A percentile compares a stretch with the other conserved stretches of the same genome.
These are phyloP conservation scores for Aspergillus latus DNA, from an alignment of 2,329 filamentous ascomycete genomes.

Conservation along the genomic window DNA sequence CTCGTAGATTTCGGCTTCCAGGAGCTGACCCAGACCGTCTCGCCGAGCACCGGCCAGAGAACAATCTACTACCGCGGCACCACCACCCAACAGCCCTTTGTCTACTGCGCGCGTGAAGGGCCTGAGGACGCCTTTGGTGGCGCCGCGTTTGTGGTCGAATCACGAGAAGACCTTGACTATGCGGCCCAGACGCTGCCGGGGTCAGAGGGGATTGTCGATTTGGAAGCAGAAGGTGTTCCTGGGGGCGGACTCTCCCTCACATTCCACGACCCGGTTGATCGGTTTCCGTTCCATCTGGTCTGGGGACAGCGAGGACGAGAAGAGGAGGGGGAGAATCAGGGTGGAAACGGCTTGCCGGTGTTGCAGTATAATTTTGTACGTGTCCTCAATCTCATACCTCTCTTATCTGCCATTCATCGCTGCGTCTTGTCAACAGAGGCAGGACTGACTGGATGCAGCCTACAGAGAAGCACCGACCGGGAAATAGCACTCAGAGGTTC, in stretches of 20 bases:
- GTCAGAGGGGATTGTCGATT: constrained; percentile 27
- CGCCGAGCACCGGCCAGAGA: not conserved
- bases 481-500: constrained; percentile 17
- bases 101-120: constrained; percentile 23
- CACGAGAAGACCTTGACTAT: constrained; percentile 45
- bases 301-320: constrained; percentile 33
- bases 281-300: constrained; percentile 42
- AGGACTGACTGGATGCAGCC: not conserved
- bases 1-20: not conserved
- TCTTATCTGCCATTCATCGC: constrained; percentile 4
- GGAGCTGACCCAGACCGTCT: not conserved
- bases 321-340: constrained; percentile 12
- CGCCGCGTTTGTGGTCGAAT: constrained; percentile 46
- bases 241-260: constrained; percentile 41
- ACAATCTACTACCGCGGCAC: not conserved
- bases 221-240: constrained; percentile 36
- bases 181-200: constrained; percentile 25
- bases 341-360: not conserved
- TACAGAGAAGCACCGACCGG: not conserved
- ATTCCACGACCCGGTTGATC: constrained; percentile 39
- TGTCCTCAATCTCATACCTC: not conserved
- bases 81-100: constrained; percentile 11
- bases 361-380: constrained; percentile 24
- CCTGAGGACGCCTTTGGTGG: constrained; percentile 33
- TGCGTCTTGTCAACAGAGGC: no score